Evolutionary conservation across 306 rosid species (phyloP), one percentile per base, ranked within the genome.

Genomic region (Vigna angularis): DNA sequence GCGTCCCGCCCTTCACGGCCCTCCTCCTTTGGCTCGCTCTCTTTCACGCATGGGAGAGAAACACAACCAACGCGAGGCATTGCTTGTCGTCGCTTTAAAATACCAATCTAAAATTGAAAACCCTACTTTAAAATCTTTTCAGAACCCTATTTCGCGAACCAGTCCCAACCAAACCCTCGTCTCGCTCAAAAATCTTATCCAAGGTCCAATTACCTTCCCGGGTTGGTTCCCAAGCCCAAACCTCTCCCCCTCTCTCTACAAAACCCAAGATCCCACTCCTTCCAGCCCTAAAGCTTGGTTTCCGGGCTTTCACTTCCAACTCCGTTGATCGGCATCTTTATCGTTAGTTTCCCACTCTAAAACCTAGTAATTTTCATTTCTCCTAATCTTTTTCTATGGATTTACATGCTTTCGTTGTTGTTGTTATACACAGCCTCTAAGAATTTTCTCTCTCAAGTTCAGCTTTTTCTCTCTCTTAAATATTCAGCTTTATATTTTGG

Each of bases 161-260:
- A 24, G 66, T 59, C 40, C 66, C 11, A 59, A 59, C 9, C 40
- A 15, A 56, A 57, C 15, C 62, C 2, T 30, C 6, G 9, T 26
- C 40, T 4, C 38, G 30, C n/a, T 58, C 18, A 59, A 28, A 59
- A 28, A 26, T 28, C 66, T 26, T 5, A 12, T 12, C 64, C 18
- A 62, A 62, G 67, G 67, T 62, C 67, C 67, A 62, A 62, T 62
- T 62, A 14, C 42, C 66, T 59, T 59, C 38, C 5, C 66, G 67
- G 67, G 45, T 62, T 62, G 18, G 67, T 62, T 62, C 12, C 20
- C 5, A 62, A 62, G 67, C 67, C 67, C 67, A 62, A 62, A 32
- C 6, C 44, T 14, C 11, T 62, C 66, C 2, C 45, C 45, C 42
- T 28, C 3, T 28, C 12, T 24, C 65, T 14, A 13, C 45, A 62